phyloP scores from a whole-genome alignment of 163 green algal genomes.

The Chlamydomonas reinhardtii region DNA sequence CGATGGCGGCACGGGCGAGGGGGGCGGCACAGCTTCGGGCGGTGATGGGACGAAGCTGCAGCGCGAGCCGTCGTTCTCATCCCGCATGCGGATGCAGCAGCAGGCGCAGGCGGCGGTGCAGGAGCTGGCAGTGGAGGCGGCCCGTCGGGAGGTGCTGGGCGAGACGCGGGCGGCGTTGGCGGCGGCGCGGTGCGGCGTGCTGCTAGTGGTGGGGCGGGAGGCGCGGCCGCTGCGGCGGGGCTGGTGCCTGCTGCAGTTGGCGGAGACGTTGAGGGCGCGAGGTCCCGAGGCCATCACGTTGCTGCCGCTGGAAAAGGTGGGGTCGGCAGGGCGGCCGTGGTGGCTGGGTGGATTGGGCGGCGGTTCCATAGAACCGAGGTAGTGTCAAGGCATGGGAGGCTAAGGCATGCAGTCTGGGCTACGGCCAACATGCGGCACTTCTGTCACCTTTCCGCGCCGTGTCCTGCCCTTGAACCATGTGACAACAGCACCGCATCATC shows the following conservation, averaged over 20 bases:
- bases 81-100: background rate
- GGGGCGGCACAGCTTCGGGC: no score
- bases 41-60: no score
- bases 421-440: no score
- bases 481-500: no score
- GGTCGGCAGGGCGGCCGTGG: background rate
- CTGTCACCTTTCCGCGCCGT: no score
- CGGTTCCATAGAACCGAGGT: no score
- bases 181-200: slow-evolving; percentile 19
- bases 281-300: slow-evolving; percentile 29
- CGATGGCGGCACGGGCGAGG: no score
- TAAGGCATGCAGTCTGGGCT: no score
- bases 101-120: background rate
- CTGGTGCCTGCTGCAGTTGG: slow-evolving; percentile 33
- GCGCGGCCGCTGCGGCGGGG: slow-evolving; percentile 14
- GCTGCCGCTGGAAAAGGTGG: slow-evolving; percentile 23
- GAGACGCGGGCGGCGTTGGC: slow-evolving; percentile 8
- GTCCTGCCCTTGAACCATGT: no score
- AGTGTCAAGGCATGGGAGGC: no score
- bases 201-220: slow-evolving; percentile 41
- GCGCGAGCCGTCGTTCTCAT: background rate
- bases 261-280: slow-evolving; percentile 4
- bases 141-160: background rate
- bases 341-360: background rate
- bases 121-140: background rate